phyloP scores from a whole-genome alignment of 2,329 filamentous ascomycete genomes.

The Paraconiothyrium brasiliense region DNA sequence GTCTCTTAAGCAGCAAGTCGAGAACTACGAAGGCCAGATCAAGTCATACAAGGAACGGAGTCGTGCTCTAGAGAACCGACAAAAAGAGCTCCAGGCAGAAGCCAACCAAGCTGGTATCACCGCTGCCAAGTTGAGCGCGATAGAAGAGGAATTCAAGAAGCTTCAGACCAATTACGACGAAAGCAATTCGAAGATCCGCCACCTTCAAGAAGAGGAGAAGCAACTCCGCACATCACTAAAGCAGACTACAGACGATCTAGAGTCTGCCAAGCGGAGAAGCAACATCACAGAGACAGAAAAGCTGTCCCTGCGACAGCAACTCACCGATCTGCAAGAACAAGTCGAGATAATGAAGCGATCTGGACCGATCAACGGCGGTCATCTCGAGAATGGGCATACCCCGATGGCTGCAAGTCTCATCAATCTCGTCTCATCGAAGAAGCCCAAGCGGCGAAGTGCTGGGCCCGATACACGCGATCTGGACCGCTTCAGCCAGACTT shows the following conservation, averaged over 20 bases:
- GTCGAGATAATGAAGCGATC: constrained; percentile 85
- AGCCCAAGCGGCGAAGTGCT: constrained; percentile 92
- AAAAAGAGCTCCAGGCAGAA: constrained; percentile 94
- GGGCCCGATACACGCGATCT: constrained; percentile 84
- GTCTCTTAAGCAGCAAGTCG: constrained; percentile 82
- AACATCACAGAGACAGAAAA: constrained; percentile 86
- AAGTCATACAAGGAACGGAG: constrained; percentile 95
- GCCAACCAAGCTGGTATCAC: constrained; percentile 98
- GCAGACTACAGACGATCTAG: constrained; percentile 80
- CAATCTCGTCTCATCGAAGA: constrained; percentile 96
- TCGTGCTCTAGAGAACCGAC: constrained; percentile 85
- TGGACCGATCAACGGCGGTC: constrained; percentile 74
- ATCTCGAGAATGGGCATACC: constrained; percentile 68
- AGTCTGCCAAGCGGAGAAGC: constrained; percentile 78
- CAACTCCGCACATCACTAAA: constrained; percentile 84
- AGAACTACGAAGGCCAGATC: constrained; percentile 95
- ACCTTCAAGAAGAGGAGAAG: constrained; percentile 93
- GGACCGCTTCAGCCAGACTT: constrained; percentile 90
- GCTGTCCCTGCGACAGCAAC: constrained; percentile 82
- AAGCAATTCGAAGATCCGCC: constrained; percentile 87
- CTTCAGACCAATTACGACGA: constrained; percentile 90
- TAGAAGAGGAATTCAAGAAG: constrained; percentile 96
- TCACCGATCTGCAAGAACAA: constrained; percentile 90
- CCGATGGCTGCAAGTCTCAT: constrained; percentile 78
- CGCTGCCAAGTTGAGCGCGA: constrained; percentile 84